Evolutionary conservation across 208 protist species (phyloP), one percentile per base, ranked within the genome.

Genomic region (Crithidia fasciculata): DNA sequence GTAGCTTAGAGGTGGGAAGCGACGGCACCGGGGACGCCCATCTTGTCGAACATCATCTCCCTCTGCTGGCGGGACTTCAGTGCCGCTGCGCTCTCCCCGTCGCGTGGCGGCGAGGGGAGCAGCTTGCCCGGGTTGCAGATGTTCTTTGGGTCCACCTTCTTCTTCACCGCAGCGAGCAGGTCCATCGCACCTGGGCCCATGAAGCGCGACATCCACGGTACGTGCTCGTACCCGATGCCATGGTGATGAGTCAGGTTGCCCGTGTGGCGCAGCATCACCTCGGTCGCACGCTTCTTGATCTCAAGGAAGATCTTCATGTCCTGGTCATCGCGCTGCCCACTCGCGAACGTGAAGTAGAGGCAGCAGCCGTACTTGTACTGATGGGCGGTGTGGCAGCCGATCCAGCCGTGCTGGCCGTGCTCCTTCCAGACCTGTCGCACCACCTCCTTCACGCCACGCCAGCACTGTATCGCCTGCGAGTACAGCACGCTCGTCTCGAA

Each of bases 61-160:
- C 70, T 76, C 63, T 85, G 53, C 59, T 92, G 90, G 10, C 88
- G 83, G 16, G 60, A 80, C 53, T 81, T 68, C 5, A 82, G 15
- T 19, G 69, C 81, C 2, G 77, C 84, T 0, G 44, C 61, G 8
- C 77, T 78, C 69, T 97, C 89, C 18, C 68, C 69, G 44, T 82
- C 71, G 4, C 80, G 59, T 5, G 78, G 83, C 4, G 56, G 39
- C 5, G 84, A 83, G 3, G 94, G 94, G 16, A 97, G 86, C 44
- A 97, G 82, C 76, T 97, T 97, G 37, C 92, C 92, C 0, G 94
- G 90, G 78, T 97, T 97, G 80, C 91, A 96, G 64, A 97, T 92
- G 68, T 94, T 95, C 74, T 95, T 92, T 0, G 94, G 92, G 82
- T 97, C 94, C 18, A 95, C 36, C 52, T 85, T 74, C 49, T 86